Percentiles rank a stretch among this genome's conserved stretches.
These are phyloP conservation scores for Vigna unguiculata DNA, from an alignment of 306 rosid genomes.

Conservation along the genomic window DNA sequence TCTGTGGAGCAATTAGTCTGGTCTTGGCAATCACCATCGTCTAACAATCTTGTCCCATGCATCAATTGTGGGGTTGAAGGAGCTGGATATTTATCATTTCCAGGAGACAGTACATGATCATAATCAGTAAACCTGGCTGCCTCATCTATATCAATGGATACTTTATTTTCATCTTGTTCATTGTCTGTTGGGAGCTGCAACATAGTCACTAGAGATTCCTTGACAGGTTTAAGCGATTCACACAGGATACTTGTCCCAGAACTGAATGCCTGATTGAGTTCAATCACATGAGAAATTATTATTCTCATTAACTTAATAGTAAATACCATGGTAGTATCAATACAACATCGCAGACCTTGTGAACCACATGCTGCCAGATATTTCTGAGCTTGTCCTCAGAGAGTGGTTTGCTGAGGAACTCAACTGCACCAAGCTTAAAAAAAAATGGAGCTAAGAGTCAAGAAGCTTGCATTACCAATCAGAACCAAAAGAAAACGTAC, in stretches of 20 bases:
- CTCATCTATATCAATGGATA: conserved; percentile 48
- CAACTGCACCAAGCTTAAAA: conserved; percentile 92
- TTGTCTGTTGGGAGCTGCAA: conserved; percentile 64
- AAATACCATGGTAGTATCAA: conserved; percentile 5
- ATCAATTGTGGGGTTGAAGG: conserved; percentile 92
- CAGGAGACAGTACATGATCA: conserved; percentile 61
- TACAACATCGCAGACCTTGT: conserved; percentile 71
- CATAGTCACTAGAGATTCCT: conserved; percentile 63
- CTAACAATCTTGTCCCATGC: conserved; percentile 69
- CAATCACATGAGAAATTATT: conserved; percentile 51
- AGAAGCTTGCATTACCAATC: conserved; percentile 36
- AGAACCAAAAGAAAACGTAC: conserved; percentile 21
- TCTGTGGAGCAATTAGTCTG: conserved; percentile 73
- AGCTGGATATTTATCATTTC: conserved; percentile 86
- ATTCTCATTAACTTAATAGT: conserved; percentile 21
- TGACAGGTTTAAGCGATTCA: conserved; percentile 68
- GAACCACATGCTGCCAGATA: conserved; percentile 99
- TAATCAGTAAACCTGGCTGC: conserved; percentile 44
- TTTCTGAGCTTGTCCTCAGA: conserved; percentile 88
- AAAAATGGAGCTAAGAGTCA: conserved; percentile 42
- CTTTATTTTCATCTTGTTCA: conserved; percentile 40
- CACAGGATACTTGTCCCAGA: conserved; percentile 57
- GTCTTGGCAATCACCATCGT: conserved; percentile 88
- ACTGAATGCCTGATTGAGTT: conserved; percentile 82
- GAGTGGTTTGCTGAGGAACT: conserved; percentile 85